These are phyloP conservation scores for Hemerocallis citrina DNA, from an alignment of 106 monocot genomes.

Conservation along the genomic window DNA sequence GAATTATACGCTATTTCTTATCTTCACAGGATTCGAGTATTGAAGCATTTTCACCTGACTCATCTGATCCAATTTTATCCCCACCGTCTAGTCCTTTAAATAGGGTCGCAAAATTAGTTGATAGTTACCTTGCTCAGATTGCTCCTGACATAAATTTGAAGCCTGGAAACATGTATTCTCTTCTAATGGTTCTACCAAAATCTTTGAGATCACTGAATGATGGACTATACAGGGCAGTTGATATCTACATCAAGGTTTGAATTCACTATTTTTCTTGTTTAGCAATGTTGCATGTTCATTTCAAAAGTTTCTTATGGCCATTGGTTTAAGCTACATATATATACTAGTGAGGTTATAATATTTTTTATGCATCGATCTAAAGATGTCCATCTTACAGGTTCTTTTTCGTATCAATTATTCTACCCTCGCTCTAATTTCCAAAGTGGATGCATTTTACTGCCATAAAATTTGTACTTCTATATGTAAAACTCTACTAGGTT, in stretches of 20 bases:
- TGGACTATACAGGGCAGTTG: constrained; percentile 49
- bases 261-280: neutral
- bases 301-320: neutral
- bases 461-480: no score
- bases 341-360: no score
- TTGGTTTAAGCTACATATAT: no score
- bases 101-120: constrained; percentile 25
- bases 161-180: constrained; percentile 25
- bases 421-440: no score
- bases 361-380: no score
- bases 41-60: constrained; percentile 19
- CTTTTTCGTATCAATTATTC: no score
- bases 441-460: no score
- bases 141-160: constrained; percentile 43
- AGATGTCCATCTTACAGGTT: no score
- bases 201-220: constrained; percentile 28
- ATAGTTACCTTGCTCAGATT: constrained; percentile 39
- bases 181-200: constrained; percentile 30
- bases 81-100: constrained; percentile 9
- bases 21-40: constrained; percentile 9
- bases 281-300: neutral
- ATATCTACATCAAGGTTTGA: constrained; percentile 48
- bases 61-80: constrained; percentile 9
- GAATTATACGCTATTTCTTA: constrained; percentile 37
- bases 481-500: no score